Evolutionary conservation across 2,329 filamentous ascomycete species (phyloP).

Genomic region (Penicillium sp.): DNA sequence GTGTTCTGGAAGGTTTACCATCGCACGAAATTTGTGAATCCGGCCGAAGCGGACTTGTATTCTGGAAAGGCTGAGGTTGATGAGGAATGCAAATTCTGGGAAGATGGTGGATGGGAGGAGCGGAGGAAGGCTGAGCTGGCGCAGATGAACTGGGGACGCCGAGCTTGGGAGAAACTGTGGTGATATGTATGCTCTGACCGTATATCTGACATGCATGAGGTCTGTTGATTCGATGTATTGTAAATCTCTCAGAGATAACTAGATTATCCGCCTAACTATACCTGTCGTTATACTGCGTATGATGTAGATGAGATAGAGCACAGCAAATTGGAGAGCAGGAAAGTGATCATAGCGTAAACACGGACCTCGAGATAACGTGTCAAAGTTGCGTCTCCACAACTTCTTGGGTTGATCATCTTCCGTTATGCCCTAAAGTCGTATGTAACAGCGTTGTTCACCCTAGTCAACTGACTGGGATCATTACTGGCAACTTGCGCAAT

Average conservation of each 20-base stretch:
- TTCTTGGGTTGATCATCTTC: not conserved
- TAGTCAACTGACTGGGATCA: not conserved
- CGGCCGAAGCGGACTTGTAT: constrained; percentile 28
- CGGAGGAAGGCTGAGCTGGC: constrained; percentile 26
- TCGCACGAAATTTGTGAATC: constrained; percentile 26
- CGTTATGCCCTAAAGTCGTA: not conserved
- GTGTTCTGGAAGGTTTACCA: constrained; percentile 34
- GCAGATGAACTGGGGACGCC: constrained; percentile 25
- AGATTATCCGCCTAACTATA: too few relatives aligned
- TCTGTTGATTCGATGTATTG: too few relatives aligned
- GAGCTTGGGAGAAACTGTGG: constrained; percentile 33
- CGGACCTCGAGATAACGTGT: not conserved
- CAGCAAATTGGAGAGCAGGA: not conserved
- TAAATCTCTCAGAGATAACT: too few relatives aligned
- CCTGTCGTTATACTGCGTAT: too few relatives aligned
- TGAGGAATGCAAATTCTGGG: constrained; percentile 33
- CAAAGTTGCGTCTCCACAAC: not conserved
- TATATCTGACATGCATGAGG: not conserved
- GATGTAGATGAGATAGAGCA: not conserved
- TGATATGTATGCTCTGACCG: constrained; percentile 5
- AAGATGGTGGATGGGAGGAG: constrained; percentile 30
- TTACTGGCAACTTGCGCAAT: constrained; percentile 11
- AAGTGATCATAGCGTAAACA: not conserved
- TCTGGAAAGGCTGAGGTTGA: constrained; percentile 34
- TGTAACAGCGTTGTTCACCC: not conserved